Evolutionary conservation across 306 rosid genomes (phyloP).

Genomic region (Hippophae gyantsensis): DNA sequence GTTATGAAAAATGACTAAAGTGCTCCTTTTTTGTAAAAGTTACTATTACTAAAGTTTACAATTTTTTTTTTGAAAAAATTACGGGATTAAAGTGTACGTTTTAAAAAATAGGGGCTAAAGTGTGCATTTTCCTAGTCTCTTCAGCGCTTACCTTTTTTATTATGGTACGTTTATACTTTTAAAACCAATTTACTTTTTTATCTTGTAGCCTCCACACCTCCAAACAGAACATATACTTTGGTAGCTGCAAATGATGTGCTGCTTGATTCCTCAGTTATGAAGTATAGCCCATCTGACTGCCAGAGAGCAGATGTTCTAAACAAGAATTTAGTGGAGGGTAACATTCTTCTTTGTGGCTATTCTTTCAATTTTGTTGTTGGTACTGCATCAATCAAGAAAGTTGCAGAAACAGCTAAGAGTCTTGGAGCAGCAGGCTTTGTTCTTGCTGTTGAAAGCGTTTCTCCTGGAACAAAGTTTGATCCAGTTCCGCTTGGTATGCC

Average conservation of each 20-base stretch:
- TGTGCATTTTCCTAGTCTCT: neutral
- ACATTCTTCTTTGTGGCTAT: constrained; percentile 96
- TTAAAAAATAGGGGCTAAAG: neutral
- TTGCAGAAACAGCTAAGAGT: constrained; percentile 78
- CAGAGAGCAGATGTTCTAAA: constrained; percentile 87
- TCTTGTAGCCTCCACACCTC: constrained; percentile 71
- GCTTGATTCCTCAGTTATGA: constrained; percentile 81
- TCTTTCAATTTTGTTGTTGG: constrained; percentile 88
- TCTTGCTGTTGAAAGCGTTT: constrained; percentile 82
- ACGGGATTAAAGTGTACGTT: no score
- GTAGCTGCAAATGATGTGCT: constrained; percentile 90
- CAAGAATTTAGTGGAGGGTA: constrained; percentile 82
- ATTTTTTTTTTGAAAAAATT: no score
- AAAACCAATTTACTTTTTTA: constrained; percentile 12
- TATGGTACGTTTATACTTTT: constrained; percentile 3
- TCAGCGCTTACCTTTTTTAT: neutral
- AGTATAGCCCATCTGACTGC: constrained; percentile 87
- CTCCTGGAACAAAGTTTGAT: constrained; percentile 90
- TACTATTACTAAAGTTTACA: no score
- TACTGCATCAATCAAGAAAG: constrained; percentile 82
- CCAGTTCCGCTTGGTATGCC: constrained; percentile 92
- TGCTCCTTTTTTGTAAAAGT: no score
- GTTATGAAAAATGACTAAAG: no score
- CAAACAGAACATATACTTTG: constrained; percentile 64
- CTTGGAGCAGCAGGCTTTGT: constrained; percentile 98